Evolutionary conservation across 2,329 filamentous ascomycete genomes (phyloP).

Genomic region (Colletotrichum acutatum): DNA sequence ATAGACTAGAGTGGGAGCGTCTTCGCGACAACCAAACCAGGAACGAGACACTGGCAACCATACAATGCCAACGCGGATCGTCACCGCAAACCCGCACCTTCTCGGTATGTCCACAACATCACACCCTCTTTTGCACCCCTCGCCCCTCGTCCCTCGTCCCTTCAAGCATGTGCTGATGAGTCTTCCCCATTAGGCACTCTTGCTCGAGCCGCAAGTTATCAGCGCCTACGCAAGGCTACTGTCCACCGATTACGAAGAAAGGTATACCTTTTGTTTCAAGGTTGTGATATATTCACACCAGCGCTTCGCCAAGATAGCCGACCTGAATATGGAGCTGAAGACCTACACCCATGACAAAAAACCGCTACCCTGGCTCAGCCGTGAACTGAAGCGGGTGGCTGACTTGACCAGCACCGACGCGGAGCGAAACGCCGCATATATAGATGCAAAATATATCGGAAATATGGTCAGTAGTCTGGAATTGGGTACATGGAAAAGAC

Average conservation of each 20-base stretch:
- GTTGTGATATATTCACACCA: conserved; percentile 2
- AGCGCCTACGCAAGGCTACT: neutral
- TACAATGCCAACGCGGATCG: neutral
- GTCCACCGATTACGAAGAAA: neutral
- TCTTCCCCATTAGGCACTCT: neutral
- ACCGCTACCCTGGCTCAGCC: neutral
- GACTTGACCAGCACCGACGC: neutral
- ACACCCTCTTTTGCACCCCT: neutral
- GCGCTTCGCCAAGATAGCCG: neutral
- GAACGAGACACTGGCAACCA: neutral
- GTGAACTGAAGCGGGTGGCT: conserved; percentile 19
- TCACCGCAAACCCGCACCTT: neutral
- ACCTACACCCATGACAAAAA: neutral
- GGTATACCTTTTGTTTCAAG: neutral
- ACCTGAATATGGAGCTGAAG: neutral
- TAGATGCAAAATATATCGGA: neutral
- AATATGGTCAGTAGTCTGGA: conserved; percentile 70
- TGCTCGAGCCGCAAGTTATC: neutral
- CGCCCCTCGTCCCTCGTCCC: too few relatives aligned
- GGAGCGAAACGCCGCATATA: neutral
- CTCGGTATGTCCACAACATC: neutral
- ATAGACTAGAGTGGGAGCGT: neutral
- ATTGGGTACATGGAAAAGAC: conserved; percentile 77
- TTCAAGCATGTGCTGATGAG: neutral
- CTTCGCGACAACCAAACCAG: neutral